These are phyloP conservation scores for Lasiosphaeria miniovina DNA, from an alignment of 495 filamentous ascomycete genomes.

Conservation along the genomic window DNA sequence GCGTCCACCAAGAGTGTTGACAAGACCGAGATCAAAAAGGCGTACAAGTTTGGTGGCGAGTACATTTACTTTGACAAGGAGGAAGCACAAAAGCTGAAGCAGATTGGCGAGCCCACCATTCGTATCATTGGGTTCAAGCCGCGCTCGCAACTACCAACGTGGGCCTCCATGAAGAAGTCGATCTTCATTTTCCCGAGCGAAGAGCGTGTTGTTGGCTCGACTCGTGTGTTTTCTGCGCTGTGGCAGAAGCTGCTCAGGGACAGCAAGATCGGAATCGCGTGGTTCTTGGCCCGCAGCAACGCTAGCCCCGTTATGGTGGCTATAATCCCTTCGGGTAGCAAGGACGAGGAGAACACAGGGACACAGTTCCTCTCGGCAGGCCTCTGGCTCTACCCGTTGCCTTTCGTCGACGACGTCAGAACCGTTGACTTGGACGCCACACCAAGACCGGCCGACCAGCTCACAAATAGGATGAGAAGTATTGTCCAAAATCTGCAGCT, in stretches of 20 bases:
- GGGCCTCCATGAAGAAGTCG: conserved; percentile 81
- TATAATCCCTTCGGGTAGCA: conserved; percentile 70
- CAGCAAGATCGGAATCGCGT: conserved; percentile 78
- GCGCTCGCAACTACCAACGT: conserved; percentile 67
- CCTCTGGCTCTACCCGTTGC: conserved; percentile 84
- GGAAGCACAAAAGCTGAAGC: conserved; percentile 69
- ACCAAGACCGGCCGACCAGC: conserved; percentile 60
- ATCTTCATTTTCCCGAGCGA: conserved; percentile 95
- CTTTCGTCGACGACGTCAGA: conserved; percentile 88
- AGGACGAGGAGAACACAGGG: conserved; percentile 56
- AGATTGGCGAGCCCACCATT: conserved; percentile 70
- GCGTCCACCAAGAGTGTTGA: conserved; percentile 76
- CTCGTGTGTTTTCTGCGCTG: conserved; percentile 86
- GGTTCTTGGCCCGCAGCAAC: conserved; percentile 83
- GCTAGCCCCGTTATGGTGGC: conserved; percentile 74
- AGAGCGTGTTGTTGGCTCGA: conserved; percentile 82
- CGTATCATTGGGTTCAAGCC: conserved; percentile 95
- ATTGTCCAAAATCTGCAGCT: conserved; percentile 86
- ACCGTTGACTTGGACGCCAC: conserved; percentile 51
- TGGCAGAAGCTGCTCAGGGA: conserved; percentile 79
- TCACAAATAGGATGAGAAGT: conserved; percentile 77
- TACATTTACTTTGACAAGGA: conserved; percentile 81
- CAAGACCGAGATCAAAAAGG: conserved; percentile 80
- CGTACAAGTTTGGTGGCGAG: conserved; percentile 93
- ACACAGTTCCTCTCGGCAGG: conserved; percentile 75